A percentile compares a stretch with the other conserved stretches of the same genome.
phyloP scores from a whole-genome alignment of 345 rosid genomes.

The Melaleuca alternifolia region DNA sequence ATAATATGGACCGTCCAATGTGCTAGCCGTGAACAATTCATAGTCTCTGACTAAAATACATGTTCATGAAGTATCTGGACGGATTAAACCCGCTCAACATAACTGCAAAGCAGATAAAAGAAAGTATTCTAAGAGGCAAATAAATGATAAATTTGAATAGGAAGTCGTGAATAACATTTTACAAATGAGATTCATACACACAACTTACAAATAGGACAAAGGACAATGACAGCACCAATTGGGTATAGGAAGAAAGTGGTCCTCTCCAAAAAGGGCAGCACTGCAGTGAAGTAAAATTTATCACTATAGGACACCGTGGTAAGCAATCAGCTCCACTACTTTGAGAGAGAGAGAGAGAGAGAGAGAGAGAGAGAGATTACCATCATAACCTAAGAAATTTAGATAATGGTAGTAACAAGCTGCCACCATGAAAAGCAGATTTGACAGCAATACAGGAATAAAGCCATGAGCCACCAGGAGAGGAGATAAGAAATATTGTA shows the following conservation, averaged over 20 bases:
- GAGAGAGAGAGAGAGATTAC: conserved; percentile 28
- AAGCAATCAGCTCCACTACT: too few species aligned
- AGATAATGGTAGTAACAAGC: conserved; percentile 95
- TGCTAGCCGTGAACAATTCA: conserved; percentile 22
- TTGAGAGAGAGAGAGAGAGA: neutral
- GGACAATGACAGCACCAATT: conserved; percentile 65
- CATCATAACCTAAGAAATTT: conserved; percentile 95
- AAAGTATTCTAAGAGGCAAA: neutral
- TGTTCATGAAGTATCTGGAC: conserved; percentile 87
- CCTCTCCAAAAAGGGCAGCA: conserved; percentile 93
- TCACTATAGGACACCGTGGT: neutral
- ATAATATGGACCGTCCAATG: conserved; percentile 1
- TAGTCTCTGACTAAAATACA: conserved; percentile 73
- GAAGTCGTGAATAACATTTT: neutral
- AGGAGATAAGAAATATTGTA: conserved; percentile 90
- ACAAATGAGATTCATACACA: neutral
- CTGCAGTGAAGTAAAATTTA: conserved; percentile 26
- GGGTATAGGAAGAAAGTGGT: conserved; percentile 97
- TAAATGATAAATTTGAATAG: neutral
- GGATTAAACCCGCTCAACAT: conserved; percentile 96
- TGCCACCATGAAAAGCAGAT: conserved; percentile 90
- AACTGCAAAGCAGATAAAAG: conserved; percentile 41
- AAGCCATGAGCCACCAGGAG: conserved; percentile 84
- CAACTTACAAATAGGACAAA: conserved; percentile 81
- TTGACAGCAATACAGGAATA: conserved; percentile 71